Percentiles rank a stretch among this genome's conserved stretches.
Evolutionary conservation across 2,329 filamentous ascomycete species (phyloP).

Genomic region (Bipolaris sorokiniana): DNA sequence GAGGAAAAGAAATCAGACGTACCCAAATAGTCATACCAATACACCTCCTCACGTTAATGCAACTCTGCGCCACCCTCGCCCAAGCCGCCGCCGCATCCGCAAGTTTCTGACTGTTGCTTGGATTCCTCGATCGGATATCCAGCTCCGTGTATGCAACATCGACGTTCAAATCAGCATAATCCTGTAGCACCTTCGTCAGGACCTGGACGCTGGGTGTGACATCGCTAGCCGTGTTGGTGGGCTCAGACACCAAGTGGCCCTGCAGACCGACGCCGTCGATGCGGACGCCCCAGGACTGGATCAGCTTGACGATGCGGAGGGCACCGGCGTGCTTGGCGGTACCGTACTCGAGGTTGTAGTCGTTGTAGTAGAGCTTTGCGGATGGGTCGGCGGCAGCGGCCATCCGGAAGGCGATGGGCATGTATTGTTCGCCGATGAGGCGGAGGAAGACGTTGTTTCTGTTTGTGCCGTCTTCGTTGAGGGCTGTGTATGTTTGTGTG

Average conservation of each 20-base stretch:
- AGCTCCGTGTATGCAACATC: constrained; percentile 68
- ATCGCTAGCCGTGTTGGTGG: constrained; percentile 52
- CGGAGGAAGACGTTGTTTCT: constrained; percentile 61
- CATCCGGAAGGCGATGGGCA: constrained; percentile 63
- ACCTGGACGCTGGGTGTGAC: constrained; percentile 54
- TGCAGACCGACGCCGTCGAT: constrained; percentile 69
- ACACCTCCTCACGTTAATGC: constrained; percentile 43
- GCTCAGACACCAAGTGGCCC: constrained; percentile 60
- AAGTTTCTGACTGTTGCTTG: constrained; percentile 51
- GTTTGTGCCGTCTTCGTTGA: constrained; percentile 64
- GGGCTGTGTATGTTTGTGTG: constrained; percentile 40
- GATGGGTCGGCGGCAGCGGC: constrained; percentile 63
- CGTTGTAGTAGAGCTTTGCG: constrained; percentile 67
- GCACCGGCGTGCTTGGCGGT: constrained; percentile 51
- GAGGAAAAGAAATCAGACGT: constrained; percentile 1
- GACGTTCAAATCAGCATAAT: constrained; percentile 60
- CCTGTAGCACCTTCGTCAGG: constrained; percentile 56
- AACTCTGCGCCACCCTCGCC: constrained; percentile 44
- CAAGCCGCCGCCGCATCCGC: constrained; percentile 55
- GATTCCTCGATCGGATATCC: constrained; percentile 60
- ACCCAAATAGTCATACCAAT: constrained; percentile 56
- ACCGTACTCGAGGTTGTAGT: constrained; percentile 67
- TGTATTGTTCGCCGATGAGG: constrained; percentile 62
- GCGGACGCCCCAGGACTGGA: constrained; percentile 50
- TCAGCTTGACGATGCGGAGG: constrained; percentile 43